Percentiles rank a stretch among this genome's conserved stretches.
These are phyloP conservation scores for Lactarius trivialis DNA, from an alignment of 768 basidiomycete genomes.

Conservation along the genomic window DNA sequence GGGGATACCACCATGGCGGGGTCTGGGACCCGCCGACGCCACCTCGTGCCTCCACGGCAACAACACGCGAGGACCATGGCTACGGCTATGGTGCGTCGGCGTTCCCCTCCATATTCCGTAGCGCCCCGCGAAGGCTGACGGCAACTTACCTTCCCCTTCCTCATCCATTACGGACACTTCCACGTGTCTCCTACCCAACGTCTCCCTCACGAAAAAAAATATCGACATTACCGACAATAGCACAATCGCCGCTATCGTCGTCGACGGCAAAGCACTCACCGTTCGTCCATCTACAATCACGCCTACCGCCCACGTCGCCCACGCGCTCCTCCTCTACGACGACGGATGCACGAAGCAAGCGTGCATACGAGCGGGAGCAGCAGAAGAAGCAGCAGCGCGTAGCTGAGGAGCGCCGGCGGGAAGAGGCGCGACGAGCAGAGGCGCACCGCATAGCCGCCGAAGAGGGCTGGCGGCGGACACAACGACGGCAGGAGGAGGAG, in stretches of 20 bases:
- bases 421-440: constrained; percentile 12
- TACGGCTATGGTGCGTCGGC: constrained; percentile 8
- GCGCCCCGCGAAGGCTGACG: background rate
- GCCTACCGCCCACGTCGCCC: background rate
- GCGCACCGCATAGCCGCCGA: constrained; percentile 21
- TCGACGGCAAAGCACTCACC: background rate
- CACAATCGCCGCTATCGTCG: background rate
- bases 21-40: background rate
- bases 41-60: background rate
- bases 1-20: background rate
- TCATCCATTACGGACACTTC: too few species aligned
- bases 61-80: background rate
- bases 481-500: constrained; percentile 27
- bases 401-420: constrained; percentile 9
- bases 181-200: background rate
- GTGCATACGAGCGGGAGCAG: background rate
- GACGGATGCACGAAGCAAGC: background rate
- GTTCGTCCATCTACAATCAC: background rate
- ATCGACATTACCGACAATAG: background rate
- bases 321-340: background rate
- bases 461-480: constrained; percentile 40
- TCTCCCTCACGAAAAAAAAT: background rate
- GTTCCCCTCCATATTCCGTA: background rate
- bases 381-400: background rate
- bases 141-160: background rate